Base-by-base conservation (phyloP, 1,284 basidiomycete genomes). In the Leccinum pachyderme region DNA sequence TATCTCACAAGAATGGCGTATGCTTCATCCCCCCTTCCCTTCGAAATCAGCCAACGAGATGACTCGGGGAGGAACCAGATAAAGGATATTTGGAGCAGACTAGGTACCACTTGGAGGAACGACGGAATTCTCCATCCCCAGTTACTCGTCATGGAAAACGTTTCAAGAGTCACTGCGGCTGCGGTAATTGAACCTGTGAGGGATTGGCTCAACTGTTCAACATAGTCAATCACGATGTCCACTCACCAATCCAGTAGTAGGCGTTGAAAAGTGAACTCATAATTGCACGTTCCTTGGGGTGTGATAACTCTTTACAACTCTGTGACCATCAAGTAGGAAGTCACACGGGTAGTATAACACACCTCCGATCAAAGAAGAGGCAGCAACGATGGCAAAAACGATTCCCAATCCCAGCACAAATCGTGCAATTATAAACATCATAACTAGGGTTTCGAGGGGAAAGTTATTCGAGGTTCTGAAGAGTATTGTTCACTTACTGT, bases 121-220 rank as follows among this genome's bases (percentile, higher is more conserved):
- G 79, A 80, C 0, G 81, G 81, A 32, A 82, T 77, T 29, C 82
- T 71, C 81, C 81, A 83, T 2, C 75, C 77, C 79, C 81, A 82
- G 61, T 80, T 72, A 52, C 62, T 76, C 2, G 58, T 55, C 70
- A 82, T 79, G 3, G 65, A 51, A 65, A 80, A 81, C 2, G 81
- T 82, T 8, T 76, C 73, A 27, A 80, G 72, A 1, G 77, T 79
- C n/a, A 75, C 70, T 29, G 75, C 57, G 11, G 62, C 59, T 11
- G 62, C 62, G 18, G 31, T 32, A 2, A 62, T 6, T 27, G 57
- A n/a, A n/a, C 62, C 62, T 63, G 7, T 2, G 15, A 49, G 15
- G 7, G 2, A 29, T 64, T 9, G 27, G 7, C 5, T 35, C 22
- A 25, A 35, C 11, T 13, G 15, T 5, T 27, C 12, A 22, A 33